Conservation (phyloP, 1,139 yeast genomes). For the Wickerhamiella infanticola region DNA sequence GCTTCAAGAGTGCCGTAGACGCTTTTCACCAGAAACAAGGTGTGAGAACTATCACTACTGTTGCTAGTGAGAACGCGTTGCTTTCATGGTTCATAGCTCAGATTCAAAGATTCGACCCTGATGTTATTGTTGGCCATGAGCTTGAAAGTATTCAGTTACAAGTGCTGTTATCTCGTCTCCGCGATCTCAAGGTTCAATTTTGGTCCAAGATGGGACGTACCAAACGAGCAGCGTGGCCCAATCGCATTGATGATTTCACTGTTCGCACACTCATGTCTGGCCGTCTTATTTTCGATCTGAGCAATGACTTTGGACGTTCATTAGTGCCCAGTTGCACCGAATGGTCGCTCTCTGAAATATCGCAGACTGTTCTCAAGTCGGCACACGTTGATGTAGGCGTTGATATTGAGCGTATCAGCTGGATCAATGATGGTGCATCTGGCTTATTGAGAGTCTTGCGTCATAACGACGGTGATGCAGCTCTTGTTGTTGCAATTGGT, state of each 20-base stretch:
- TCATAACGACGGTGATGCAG: conserved; percentile 56
- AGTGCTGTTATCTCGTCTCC: conserved; percentile 68
- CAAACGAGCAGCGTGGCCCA: conserved; percentile 56
- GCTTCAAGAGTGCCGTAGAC: conserved; percentile 36
- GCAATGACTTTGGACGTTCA: conserved; percentile 91
- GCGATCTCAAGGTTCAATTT: conserved; percentile 46
- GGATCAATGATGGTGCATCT: conserved; percentile 40
- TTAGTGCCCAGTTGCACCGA: conserved; percentile 83
- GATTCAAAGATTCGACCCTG: conserved; percentile 69
- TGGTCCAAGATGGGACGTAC: conserved; percentile 85
- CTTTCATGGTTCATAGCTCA: conserved; percentile 52
- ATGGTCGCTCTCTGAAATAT: conserved; percentile 95
- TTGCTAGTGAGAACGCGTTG: conserved; percentile 55
- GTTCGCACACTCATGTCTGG: conserved; percentile 34
- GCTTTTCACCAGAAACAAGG: conserved; percentile 7
- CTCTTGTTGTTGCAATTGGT: conserved; percentile 54
- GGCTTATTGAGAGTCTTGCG: conserved; percentile 53
- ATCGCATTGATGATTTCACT: conserved; percentile 46
- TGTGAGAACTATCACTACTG: conserved; percentile 14
- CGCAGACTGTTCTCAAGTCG: conserved; percentile 51
- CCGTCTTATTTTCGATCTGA: conserved; percentile 78
- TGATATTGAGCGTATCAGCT: conserved; percentile 48
- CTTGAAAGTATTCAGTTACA: conserved; percentile 67
- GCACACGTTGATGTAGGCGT: conserved; percentile 36
- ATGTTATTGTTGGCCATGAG: conserved; percentile 76